Evolutionary conservation across 139 green algal species (phyloP).

Genomic region (Tetradesmus obliquus): DNA sequence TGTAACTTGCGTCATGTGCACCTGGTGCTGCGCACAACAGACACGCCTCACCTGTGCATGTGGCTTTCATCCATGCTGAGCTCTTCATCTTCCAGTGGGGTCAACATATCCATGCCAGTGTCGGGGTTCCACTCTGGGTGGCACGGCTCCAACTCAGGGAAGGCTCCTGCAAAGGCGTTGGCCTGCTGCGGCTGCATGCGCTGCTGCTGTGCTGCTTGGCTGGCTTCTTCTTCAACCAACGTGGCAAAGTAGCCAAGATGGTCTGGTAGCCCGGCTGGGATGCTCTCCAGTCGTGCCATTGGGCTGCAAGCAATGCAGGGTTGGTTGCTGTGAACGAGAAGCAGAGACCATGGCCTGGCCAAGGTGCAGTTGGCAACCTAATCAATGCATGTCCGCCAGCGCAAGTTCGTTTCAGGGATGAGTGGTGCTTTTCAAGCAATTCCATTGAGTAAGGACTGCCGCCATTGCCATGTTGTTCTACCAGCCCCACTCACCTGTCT

Average conservation of each 20-base stretch:
- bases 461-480: too few species aligned
- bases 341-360: too few species aligned
- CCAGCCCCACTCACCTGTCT: slow-evolving; percentile 12
- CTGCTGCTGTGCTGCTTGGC: not conserved
- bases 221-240: slow-evolving; percentile 5
- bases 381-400: too few species aligned
- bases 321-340: too few species aligned
- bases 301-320: not conserved
- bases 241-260: slow-evolving; percentile 25
- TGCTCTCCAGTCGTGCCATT: not conserved
- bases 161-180: not conserved
- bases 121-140: slow-evolving; percentile 1
- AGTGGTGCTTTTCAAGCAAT: not conserved
- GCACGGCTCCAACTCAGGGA: slow-evolving; percentile 24
- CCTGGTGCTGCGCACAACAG: too few species aligned
- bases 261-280: not conserved
- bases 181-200: not conserved
- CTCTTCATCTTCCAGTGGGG: slow-evolving; percentile 6
- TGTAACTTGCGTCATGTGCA: too few species aligned
- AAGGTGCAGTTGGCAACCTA: too few species aligned
- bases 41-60: not conserved
- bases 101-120: not conserved
- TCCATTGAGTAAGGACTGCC: not conserved
- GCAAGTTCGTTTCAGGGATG: too few species aligned
- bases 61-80: not conserved